These are phyloP conservation scores for Phellinidium pouzarii DNA, from an alignment of 1,284 basidiomycete species.

Conservation along the genomic window DNA sequence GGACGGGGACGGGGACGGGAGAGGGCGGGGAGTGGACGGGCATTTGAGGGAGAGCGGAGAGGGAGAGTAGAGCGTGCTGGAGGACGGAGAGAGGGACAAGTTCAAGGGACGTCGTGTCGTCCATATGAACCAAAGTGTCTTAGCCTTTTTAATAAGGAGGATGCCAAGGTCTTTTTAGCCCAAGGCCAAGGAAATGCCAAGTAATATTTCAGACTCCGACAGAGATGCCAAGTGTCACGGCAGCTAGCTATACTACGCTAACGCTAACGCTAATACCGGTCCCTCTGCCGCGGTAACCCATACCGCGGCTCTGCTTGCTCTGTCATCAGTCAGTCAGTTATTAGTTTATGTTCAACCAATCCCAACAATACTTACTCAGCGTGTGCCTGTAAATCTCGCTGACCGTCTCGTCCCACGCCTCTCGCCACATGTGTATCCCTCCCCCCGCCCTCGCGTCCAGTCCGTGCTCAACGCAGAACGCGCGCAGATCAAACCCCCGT, in stretches of 20 bases:
- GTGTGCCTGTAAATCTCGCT: slow-evolving; percentile 60
- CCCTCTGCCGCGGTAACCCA: slow-evolving; percentile 48
- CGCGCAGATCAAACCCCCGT: slow-evolving; percentile 56
- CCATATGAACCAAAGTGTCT: background rate
- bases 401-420: slow-evolving; percentile 67
- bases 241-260: no score
- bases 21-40: background rate
- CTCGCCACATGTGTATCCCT: slow-evolving; percentile 81
- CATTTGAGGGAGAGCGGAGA: slow-evolving; percentile 2
- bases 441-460: slow-evolving; percentile 51
- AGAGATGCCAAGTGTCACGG: no score
- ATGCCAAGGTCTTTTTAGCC: background rate
- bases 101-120: background rate
- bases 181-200: no score
- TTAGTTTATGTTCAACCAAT: no score
- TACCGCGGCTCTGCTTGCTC: slow-evolving; percentile 61
- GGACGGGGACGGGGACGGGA: slow-evolving; percentile 2
- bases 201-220: no score
- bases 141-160: background rate
- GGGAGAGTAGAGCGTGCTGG: slow-evolving; percentile 2
- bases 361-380: slow-evolving; percentile 47
- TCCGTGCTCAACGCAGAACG: slow-evolving; percentile 50
- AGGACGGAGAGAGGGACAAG: slow-evolving; percentile 8
- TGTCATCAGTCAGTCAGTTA: no score
- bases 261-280: no score